A percentile compares a stretch with the other conserved stretches of the same genome.
Evolutionary conservation across 495 filamentous ascomycete species (phyloP).

Genomic region (Wilcoxina mikolae): DNA sequence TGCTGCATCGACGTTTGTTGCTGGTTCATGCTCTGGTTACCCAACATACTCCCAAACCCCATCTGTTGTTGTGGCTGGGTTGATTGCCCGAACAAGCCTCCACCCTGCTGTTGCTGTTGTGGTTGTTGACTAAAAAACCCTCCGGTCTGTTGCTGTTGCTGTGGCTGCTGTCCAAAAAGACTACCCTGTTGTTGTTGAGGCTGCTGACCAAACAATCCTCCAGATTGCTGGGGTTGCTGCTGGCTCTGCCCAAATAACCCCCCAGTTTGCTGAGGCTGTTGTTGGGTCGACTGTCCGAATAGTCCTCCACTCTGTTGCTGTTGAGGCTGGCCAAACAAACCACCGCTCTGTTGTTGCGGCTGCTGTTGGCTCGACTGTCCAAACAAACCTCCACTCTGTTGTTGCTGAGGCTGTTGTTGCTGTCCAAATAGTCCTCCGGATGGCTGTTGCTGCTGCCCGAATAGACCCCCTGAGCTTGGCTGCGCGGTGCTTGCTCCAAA

Average conservation of each 20-base stretch:
- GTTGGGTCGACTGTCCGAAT: conserved; percentile 29
- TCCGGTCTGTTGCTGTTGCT: conserved; percentile 26
- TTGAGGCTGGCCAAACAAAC: conserved; percentile 28
- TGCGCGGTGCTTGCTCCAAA: not conserved
- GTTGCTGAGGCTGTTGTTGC: conserved; percentile 28
- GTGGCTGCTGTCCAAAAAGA: conserved; percentile 23
- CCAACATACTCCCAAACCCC: conserved; percentile 20
- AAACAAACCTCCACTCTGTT: conserved; percentile 23
- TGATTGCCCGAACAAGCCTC: conserved; percentile 32
- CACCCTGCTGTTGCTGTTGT: conserved; percentile 14
- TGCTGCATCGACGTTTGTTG: conserved; percentile 14
- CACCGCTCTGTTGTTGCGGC: conserved; percentile 1
- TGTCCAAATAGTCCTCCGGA: conserved; percentile 34
- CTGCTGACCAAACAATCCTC: conserved; percentile 31
- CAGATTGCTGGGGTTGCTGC: conserved; percentile 29
- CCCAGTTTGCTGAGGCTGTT: not conserved
- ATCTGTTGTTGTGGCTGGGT: conserved; percentile 33
- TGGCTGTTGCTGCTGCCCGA: too few relatives aligned
- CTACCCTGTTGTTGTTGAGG: conserved; percentile 30
- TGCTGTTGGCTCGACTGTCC: conserved; percentile 29
- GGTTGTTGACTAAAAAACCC: conserved; percentile 4
- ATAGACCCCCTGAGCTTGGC: conserved; percentile 10
- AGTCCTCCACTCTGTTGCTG: conserved; percentile 30
- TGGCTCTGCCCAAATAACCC: conserved; percentile 29
- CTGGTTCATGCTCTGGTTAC: not conserved